Percentiles rank a stretch among this genome's conserved stretches.
These are phyloP conservation scores for Barnettozyma botsteinii DNA, from an alignment of 805 yeast species.

Conservation along the genomic window DNA sequence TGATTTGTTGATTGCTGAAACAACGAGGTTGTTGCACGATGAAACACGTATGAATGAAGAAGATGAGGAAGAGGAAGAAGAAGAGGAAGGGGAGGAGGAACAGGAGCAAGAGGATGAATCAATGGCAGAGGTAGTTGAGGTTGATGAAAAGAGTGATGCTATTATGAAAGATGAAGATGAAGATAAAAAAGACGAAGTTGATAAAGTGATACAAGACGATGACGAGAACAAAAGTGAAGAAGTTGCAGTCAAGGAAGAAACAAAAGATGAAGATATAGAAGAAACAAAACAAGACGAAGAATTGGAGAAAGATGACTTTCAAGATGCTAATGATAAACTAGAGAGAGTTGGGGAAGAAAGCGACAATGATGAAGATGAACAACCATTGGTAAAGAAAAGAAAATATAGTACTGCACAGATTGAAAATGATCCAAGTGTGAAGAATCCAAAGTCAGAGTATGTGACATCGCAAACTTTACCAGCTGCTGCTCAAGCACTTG, in stretches of 20 bases:
- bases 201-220: slow-evolving; percentile 1
- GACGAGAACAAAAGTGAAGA: slow-evolving; percentile 6
- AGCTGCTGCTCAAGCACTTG: slow-evolving; percentile 55
- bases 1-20: slow-evolving; percentile 16
- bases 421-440: slow-evolving; percentile 53
- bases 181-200: slow-evolving; percentile 7
- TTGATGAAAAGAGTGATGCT: slow-evolving; percentile 36
- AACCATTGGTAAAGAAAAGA: slow-evolving; percentile 9
- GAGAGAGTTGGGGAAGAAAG: neutral
- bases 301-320: slow-evolving; percentile 10
- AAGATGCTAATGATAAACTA: slow-evolving; percentile 15
- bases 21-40: slow-evolving; percentile 5
- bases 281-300: slow-evolving; percentile 5
- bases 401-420: slow-evolving; percentile 24
- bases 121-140: slow-evolving; percentile 33
- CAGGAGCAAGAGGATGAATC: slow-evolving; percentile 36
- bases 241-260: neutral
- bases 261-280: neutral
- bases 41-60: slow-evolving; percentile 7
- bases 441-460: slow-evolving; percentile 72
- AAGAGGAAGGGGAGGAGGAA: slow-evolving; percentile 35
- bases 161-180: slow-evolving; percentile 38
- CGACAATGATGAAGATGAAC: neutral
- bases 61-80: slow-evolving; percentile 25
- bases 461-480: slow-evolving; percentile 68